Base-by-base conservation (phyloP, 768 basidiomycete genomes). In the Mycena galopus region DNA sequence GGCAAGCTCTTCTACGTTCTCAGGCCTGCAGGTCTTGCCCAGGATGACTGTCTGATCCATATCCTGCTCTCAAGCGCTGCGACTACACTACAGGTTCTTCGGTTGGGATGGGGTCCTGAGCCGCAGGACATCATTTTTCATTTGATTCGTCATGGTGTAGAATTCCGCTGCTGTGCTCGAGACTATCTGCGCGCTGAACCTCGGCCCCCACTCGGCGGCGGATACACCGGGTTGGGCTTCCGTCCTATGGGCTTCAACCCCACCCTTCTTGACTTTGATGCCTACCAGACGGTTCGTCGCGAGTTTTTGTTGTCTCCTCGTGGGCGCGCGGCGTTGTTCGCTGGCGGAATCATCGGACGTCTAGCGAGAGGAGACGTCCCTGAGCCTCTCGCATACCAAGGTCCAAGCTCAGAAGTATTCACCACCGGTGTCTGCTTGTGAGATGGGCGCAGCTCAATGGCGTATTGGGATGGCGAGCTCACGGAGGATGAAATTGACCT, bases 101-200 rank as follows among this genome's bases (percentile, higher is more conserved):
- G 62, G 8, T 50, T 50, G 62, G 62, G 57, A 44, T 71, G 69
- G 69, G 69, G 69, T 12, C 62, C 69, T 19, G 44, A 60, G 29
- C 35, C 19, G 6, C 44, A 37, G 21, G 61, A 64, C 2, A 60
- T 71, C 32, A 32, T 60, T 6, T 29, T 19, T 30, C n/a, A 51
- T 25, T 19, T 71, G 1, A 8, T 58, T 12, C 1, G 29, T n/a
- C 21, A 17, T 6, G 67, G 62, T 3, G n/a, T 35, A 17, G 59
- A 62, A 21, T 62, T 61, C 10, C 59, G 37, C 27, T 5, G 37
- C 25, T 67, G 66, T 12, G 21, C 60, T 14, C 47, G 50, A 17
- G 32, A n/a, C 21, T 6, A 29, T 6, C 58, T 33, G 6, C 16
- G 19, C n/a, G 5, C 21, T 8, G 14, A 21, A 0, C 37, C 55